Conservation (phyloP, 2,329 filamentous ascomycete species). For the Bipolaris oryzae region DNA sequence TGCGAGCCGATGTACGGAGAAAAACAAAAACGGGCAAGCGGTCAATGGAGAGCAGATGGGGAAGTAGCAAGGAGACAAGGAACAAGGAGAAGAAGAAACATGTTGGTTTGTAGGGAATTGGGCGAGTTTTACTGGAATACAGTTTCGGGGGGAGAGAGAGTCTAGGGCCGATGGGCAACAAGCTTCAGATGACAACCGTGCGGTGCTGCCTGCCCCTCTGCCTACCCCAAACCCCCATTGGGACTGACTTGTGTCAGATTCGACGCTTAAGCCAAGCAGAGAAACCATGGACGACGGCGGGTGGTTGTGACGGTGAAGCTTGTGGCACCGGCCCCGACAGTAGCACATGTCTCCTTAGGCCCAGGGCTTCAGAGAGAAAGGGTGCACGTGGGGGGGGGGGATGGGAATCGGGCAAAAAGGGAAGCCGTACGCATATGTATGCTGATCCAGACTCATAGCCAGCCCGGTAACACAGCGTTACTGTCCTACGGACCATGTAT, state of each 20-base stretch:
- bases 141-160: conserved; percentile 25
- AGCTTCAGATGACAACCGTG: conserved; percentile 39
- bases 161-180: conserved; percentile 31
- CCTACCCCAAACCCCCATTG: conserved; percentile 34
- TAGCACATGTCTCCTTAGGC: conserved; percentile 10
- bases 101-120: conserved; percentile 11
- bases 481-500: conserved; percentile 41
- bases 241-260: conserved; percentile 24
- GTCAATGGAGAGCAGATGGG: conserved; percentile 10
- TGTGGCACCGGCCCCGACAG: conserved; percentile 20
- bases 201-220: conserved; percentile 47
- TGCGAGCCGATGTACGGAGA: conserved; percentile 11
- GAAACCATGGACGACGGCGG: conserved; percentile 21
- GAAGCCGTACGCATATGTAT: conserved; percentile 49
- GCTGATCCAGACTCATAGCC: conserved; percentile 52
- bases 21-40: conserved; percentile 15
- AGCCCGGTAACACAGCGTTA: conserved; percentile 35
- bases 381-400: conserved; percentile 12
- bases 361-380: conserved; percentile 9
- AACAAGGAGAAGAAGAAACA: conserved; percentile 2
- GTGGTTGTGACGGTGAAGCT: conserved; percentile 16
- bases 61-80: conserved; percentile 1
- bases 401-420: conserved; percentile 18
- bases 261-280: conserved; percentile 30
- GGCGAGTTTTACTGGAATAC: conserved; percentile 23